phyloP scores from a whole-genome alignment of 805 yeast species.

The Candida rishiriensis region DNA sequence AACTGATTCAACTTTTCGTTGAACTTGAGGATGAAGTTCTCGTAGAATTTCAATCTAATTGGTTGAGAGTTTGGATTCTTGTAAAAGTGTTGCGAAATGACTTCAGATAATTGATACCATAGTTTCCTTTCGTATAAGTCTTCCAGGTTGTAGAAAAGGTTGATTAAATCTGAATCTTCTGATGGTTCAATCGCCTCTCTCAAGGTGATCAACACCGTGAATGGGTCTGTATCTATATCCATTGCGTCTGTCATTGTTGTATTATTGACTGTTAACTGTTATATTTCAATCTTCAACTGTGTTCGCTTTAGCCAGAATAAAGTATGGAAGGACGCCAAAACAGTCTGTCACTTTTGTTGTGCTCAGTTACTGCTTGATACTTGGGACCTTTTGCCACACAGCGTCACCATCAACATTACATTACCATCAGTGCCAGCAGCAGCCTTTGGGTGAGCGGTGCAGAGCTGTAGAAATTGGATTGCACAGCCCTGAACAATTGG shows the following conservation, averaged over 20 bases:
- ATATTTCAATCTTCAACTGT: too few relatives aligned
- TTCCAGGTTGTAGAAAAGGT: conserved; percentile 65
- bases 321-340: too few relatives aligned
- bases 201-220: conserved; percentile 51
- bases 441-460: too few relatives aligned
- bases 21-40: conserved; percentile 64
- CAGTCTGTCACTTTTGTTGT: too few relatives aligned
- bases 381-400: too few relatives aligned
- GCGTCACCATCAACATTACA: too few relatives aligned
- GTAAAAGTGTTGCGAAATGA: conserved; percentile 57
- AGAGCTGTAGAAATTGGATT: too few relatives aligned
- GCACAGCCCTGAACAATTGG: too few relatives aligned
- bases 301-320: too few relatives aligned
- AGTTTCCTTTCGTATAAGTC: conserved; percentile 83
- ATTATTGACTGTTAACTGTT: not conserved
- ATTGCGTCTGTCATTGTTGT: conserved; percentile 6
- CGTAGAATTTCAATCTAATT: conserved; percentile 62
- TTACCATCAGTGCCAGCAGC: too few relatives aligned
- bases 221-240: conserved; percentile 34
- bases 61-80: conserved; percentile 45
- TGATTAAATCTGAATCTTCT: conserved; percentile 44
- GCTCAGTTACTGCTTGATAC: too few relatives aligned
- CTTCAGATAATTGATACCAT: conserved; percentile 89
- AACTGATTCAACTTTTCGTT: conserved; percentile 72
- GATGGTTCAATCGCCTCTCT: conserved; percentile 58